Conservation (phyloP, 768 basidiomycete genomes). For the Suillus lakei region DNA sequence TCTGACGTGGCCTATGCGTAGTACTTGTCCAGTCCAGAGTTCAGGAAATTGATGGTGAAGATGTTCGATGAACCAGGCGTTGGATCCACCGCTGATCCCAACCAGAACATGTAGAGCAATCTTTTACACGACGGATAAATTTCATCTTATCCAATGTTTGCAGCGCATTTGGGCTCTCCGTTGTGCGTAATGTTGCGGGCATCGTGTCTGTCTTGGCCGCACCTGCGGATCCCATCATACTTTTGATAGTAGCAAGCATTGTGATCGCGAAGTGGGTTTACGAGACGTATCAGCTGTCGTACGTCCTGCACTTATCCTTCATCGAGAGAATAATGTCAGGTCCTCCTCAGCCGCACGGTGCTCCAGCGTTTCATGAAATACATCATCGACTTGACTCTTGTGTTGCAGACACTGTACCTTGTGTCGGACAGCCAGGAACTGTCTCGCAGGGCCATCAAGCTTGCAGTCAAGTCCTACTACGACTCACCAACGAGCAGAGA, state of each 20-base stretch:
- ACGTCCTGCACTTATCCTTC: background rate
- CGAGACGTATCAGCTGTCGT: background rate
- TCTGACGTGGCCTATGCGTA: background rate
- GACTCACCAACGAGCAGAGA: background rate
- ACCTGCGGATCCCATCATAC: background rate
- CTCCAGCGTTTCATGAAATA: conserved; percentile 27
- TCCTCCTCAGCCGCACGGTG: conserved; percentile 4
- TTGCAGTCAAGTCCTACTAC: background rate
- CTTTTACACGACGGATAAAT: background rate
- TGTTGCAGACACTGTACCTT: conserved; percentile 26
- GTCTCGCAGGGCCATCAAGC: background rate
- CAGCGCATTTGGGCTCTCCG: background rate
- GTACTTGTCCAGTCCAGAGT: conserved; percentile 2
- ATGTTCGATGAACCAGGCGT: background rate
- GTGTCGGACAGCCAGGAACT: background rate
- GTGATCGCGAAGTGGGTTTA: background rate
- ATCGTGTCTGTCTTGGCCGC: background rate
- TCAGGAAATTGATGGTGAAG: background rate
- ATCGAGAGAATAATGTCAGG: background rate
- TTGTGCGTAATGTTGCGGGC: background rate
- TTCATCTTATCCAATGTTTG: background rate
- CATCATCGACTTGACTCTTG: conserved; percentile 30
- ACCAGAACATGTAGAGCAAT: background rate
- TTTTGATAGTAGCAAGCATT: background rate
- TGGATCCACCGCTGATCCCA: background rate